These are phyloP conservation scores for Ulota crispa DNA, from an alignment of 225 moss, liverwort and hornwort genomes.

Conservation along the genomic window DNA sequence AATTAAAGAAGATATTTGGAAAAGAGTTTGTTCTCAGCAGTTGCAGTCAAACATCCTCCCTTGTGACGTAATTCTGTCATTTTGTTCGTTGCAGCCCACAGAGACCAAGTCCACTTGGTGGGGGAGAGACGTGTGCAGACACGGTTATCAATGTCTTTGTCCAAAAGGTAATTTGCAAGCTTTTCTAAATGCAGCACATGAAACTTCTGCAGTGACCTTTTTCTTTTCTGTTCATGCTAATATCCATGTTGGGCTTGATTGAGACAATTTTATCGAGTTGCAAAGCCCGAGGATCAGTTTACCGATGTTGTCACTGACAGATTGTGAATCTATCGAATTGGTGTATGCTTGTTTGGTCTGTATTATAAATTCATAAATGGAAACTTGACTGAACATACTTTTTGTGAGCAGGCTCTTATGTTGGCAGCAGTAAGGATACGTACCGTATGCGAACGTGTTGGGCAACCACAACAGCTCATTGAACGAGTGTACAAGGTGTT, in stretches of 20 bases:
- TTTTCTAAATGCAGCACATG: constrained; percentile 14
- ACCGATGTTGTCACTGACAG: constrained; percentile 5
- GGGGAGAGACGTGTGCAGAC: constrained; percentile 98
- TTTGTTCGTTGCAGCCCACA: constrained; percentile 70
- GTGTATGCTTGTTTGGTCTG: not conserved
- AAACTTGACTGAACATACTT: not conserved
- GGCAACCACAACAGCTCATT: constrained; percentile 74
- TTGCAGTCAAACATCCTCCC: constrained; percentile 1
- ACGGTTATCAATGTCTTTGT: constrained; percentile 88
- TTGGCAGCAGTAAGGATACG: constrained; percentile 88
- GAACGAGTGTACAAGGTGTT: constrained; percentile 87
- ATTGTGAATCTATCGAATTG: not conserved
- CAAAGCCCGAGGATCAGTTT: not conserved
- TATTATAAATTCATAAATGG: not conserved
- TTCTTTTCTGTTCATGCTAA: not conserved
- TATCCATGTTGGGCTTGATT: not conserved
- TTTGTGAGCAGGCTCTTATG: constrained; percentile 70
- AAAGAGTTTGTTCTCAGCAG: not conserved
- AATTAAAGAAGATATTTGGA: not conserved
- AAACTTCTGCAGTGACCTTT: not conserved
- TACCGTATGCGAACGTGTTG: constrained; percentile 83
- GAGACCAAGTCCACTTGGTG: constrained; percentile 92
- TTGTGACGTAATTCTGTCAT: constrained; percentile 17
- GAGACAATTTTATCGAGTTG: not conserved
- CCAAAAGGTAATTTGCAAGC: constrained; percentile 68